Evolutionary conservation across 495 filamentous ascomycete genomes (phyloP).

Genomic region (Cercophora newfieldiana): DNA sequence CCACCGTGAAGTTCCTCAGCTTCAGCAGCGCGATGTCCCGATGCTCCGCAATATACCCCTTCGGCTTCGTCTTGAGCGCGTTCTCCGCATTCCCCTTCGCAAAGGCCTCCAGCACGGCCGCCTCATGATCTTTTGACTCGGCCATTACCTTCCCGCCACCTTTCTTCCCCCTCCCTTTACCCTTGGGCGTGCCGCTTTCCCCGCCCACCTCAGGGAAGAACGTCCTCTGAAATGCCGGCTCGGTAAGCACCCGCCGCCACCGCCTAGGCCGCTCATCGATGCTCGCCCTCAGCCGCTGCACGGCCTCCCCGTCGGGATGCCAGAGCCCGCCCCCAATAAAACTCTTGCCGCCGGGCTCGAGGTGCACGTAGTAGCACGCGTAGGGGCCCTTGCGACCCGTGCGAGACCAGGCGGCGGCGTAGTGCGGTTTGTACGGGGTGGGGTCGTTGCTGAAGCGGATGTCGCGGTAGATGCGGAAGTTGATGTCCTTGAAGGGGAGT

Average conservation of each 20-base stretch:
- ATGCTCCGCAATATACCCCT: constrained; percentile 75
- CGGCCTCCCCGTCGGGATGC: constrained; percentile 63
- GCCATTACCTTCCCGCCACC: constrained; percentile 25
- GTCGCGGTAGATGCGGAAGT: constrained; percentile 85
- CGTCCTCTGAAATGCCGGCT: constrained; percentile 55
- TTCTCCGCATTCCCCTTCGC: constrained; percentile 63
- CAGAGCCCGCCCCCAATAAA: constrained; percentile 74
- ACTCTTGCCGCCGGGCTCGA: constrained; percentile 42
- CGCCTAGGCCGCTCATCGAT: constrained; percentile 68
- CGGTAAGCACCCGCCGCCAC: constrained; percentile 65
- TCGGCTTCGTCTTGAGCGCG: constrained; percentile 81
- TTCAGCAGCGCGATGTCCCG: constrained; percentile 73
- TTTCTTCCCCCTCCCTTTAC: constrained; percentile 42
- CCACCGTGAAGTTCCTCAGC: constrained; percentile 72
- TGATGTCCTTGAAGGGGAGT: constrained; percentile 77
- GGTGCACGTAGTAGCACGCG: constrained; percentile 71
- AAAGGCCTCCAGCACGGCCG: constrained; percentile 62
- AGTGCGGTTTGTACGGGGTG: constrained; percentile 86
- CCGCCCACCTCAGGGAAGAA: constrained; percentile 49
- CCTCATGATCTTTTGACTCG: not conserved
- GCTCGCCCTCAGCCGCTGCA: constrained; percentile 66
- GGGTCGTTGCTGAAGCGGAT: constrained; percentile 74
- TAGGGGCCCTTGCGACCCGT: constrained; percentile 86
- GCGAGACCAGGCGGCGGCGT: constrained; percentile 81
- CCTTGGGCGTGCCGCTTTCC: not conserved